A percentile compares a stretch with the other conserved stretches of the same genome.
Conservation (phyloP, 2,329 filamentous ascomycete genomes). For the Fusarium foetens region DNA sequence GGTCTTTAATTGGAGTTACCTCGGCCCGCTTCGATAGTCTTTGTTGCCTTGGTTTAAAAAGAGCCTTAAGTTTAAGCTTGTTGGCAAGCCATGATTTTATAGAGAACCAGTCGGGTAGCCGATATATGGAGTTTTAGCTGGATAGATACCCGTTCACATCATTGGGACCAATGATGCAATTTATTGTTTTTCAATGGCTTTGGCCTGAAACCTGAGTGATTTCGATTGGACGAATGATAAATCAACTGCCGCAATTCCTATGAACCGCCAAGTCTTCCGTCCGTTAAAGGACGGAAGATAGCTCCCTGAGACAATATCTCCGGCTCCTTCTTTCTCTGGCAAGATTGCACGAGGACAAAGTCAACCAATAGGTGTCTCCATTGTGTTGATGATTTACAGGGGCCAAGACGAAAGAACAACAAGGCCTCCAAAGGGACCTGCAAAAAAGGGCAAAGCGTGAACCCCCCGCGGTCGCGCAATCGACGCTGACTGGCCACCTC, state of each 20-base stretch:
- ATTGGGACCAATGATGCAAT: not conserved
- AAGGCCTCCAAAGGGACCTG: constrained; percentile 37
- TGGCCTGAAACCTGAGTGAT: constrained; percentile 8
- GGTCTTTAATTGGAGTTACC: not conserved
- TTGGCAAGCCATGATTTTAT: constrained; percentile 4
- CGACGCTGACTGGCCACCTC: constrained; percentile 31
- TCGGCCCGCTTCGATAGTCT: not conserved
- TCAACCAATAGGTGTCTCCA: constrained; percentile 14
- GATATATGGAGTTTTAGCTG: constrained; percentile 9
- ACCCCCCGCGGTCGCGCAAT: not conserved
- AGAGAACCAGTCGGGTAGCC: not conserved
- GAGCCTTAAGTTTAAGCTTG: not conserved
- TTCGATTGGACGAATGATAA: constrained; percentile 18
- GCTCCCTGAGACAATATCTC: constrained; percentile 16
- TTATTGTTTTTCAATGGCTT: not conserved
- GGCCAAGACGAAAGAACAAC: constrained; percentile 24
- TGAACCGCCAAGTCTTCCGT: not conserved
- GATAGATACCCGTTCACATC: constrained; percentile 8
- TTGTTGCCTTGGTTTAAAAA: not conserved
- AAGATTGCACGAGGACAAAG: constrained; percentile 24
- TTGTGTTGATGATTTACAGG: constrained; percentile 9
- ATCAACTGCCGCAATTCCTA: not conserved
- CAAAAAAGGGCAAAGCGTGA: constrained; percentile 42
- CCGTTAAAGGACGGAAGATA: constrained; percentile 10
- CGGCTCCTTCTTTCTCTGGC: constrained; percentile 19